phyloP scores from a whole-genome alignment of 257 asterid species.

The Lycium barbarum region DNA sequence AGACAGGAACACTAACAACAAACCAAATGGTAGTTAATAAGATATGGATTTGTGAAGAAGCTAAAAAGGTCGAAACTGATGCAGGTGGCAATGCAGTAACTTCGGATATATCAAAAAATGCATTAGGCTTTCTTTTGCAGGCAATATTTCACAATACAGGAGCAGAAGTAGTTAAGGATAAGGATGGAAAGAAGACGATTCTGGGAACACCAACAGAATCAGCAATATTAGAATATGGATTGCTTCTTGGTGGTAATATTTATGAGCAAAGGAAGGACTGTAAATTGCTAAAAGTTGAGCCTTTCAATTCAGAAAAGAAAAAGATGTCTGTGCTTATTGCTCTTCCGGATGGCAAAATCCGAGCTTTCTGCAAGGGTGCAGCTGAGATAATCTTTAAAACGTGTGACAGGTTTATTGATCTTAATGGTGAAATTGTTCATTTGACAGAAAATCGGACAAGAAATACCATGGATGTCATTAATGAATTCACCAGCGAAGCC shows the following conservation, averaged over 20 bases:
- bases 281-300: slow-evolving; percentile 63
- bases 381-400: slow-evolving; percentile 62
- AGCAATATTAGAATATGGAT: slow-evolving; percentile 70
- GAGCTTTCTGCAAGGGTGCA: slow-evolving; percentile 76
- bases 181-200: slow-evolving; percentile 58
- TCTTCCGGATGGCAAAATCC: slow-evolving; percentile 52
- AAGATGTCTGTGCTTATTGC: slow-evolving; percentile 75
- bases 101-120: slow-evolving; percentile 47
- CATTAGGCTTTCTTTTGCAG: slow-evolving; percentile 43
- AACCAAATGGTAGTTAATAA: slow-evolving; percentile 77
- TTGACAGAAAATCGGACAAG: slow-evolving; percentile 59
- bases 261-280: slow-evolving; percentile 38
- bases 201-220: slow-evolving; percentile 87
- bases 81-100: slow-evolving; percentile 37
- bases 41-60: slow-evolving; percentile 70
- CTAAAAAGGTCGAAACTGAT: slow-evolving; percentile 46
- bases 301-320: slow-evolving; percentile 77
- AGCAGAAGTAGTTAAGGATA: slow-evolving; percentile 66
- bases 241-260: slow-evolving; percentile 49
- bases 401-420: slow-evolving; percentile 61
- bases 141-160: slow-evolving; percentile 71
- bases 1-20: slow-evolving; percentile 84
- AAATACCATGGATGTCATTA: slow-evolving; percentile 48
- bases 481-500: slow-evolving; percentile 65
- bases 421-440: slow-evolving; percentile 54